Conservation (phyloP, 2,329 filamentous ascomycete genomes). For the Colletotrichum gigasporum region DNA sequence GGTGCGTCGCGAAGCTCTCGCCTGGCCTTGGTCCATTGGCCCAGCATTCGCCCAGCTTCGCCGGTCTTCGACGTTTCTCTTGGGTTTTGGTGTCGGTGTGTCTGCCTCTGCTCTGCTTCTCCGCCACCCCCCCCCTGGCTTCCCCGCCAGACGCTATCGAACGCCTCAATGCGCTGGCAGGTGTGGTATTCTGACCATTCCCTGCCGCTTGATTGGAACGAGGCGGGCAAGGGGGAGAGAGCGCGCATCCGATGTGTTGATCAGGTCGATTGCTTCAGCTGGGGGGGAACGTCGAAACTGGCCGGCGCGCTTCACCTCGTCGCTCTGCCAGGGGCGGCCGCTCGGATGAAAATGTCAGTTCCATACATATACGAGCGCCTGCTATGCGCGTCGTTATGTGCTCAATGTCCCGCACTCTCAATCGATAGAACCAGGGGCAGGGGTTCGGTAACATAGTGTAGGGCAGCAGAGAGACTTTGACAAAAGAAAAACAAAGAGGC, state of each 20-base stretch:
- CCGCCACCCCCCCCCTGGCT: neutral
- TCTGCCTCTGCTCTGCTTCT: neutral
- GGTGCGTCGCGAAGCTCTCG: neutral
- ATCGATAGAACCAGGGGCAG: neutral
- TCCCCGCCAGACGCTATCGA: conserved; percentile 15
- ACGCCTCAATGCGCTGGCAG: conserved; percentile 22
- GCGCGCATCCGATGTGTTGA: conserved; percentile 11
- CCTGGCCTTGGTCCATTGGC: neutral
- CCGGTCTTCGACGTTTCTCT: neutral
- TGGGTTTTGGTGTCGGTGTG: neutral
- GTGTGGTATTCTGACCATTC: neutral
- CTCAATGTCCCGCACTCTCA: neutral
- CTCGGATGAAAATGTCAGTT: conserved; percentile 22
- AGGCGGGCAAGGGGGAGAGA: neutral
- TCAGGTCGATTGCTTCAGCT: neutral
- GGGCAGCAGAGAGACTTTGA: neutral
- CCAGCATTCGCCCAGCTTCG: no score
- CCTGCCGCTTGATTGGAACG: neutral
- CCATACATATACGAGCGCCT: conserved; percentile 10
- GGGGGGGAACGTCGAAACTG: neutral
- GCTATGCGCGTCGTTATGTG: neutral
- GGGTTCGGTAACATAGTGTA: neutral
- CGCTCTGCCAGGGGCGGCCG: neutral
- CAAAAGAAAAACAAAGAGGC: neutral
- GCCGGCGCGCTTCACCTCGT: neutral